Evolutionary conservation across 2,329 filamentous ascomycete genomes (phyloP).

Genomic region (Pseudopyrenochaeta lycopersici): DNA sequence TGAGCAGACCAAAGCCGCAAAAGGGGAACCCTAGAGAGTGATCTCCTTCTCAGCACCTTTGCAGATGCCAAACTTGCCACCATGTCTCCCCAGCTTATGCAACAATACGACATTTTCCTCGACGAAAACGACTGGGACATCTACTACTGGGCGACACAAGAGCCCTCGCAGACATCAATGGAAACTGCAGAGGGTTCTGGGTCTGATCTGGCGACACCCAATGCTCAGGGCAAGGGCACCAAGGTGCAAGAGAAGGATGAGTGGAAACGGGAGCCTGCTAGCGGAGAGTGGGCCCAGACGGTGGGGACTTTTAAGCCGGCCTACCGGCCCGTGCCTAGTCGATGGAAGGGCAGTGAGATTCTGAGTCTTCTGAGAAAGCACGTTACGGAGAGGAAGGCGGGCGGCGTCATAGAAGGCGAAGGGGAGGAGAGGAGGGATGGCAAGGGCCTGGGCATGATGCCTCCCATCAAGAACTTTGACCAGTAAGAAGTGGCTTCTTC

Average conservation of each 20-base stretch:
- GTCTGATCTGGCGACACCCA: conserved; percentile 53
- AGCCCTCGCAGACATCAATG: conserved; percentile 68
- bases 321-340: conserved; percentile 84
- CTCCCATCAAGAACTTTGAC: conserved; percentile 59
- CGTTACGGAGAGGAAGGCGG: conserved; percentile 75
- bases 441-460: conserved; percentile 60
- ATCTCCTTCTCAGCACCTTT: conserved; percentile 96
- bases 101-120: conserved; percentile 89
- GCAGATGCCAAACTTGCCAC: conserved; percentile 77
- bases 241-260: conserved; percentile 55
- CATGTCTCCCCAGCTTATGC: conserved; percentile 78
- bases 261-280: conserved; percentile 62
- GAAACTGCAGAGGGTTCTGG: conserved; percentile 64
- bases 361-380: conserved; percentile 79
- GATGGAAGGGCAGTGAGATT: conserved; percentile 87
- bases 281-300: conserved; percentile 95
- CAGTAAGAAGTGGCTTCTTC: conserved; percentile 14
- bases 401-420: conserved; percentile 57
- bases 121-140: conserved; percentile 99
- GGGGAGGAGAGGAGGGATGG: conserved; percentile 46
- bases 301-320: conserved; percentile 93
- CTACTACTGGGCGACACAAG: conserved; percentile 99
- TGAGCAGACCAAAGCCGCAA: conserved; percentile 90
- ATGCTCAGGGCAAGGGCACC: conserved; percentile 56
- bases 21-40: conserved; percentile 92